Conservation (phyloP, 306 rosid genomes). For the Vachellia collinsii region DNA sequence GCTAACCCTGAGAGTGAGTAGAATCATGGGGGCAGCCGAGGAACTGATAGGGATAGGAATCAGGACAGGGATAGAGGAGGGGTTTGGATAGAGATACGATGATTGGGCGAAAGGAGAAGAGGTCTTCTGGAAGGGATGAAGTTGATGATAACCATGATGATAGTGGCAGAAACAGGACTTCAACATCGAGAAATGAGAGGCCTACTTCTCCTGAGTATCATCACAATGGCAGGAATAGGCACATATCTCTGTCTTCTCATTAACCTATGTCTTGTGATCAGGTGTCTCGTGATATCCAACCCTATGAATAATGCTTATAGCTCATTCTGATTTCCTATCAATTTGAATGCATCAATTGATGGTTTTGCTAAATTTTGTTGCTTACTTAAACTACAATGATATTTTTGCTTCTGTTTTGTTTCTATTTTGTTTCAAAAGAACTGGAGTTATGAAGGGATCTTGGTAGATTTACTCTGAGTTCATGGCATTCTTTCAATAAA, state of each 20-base stretch:
- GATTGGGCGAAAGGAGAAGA: too few relatives aligned
- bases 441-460: too few relatives aligned
- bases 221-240: slow-evolving; percentile 52
- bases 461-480: too few relatives aligned
- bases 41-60: slow-evolving; percentile 33
- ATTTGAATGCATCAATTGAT: neutral
- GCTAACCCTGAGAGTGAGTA: slow-evolving; percentile 41
- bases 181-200: too few relatives aligned
- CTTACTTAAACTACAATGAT: neutral
- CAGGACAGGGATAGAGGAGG: slow-evolving; percentile 51
- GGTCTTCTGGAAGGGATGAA: too few relatives aligned
- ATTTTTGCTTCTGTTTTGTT: slow-evolving; percentile 32
- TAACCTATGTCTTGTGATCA: slow-evolving; percentile 58
- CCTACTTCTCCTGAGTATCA: too few relatives aligned
- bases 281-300: slow-evolving; percentile 97
- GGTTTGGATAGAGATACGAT: too few relatives aligned
- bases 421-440: neutral
- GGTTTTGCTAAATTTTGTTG: too few relatives aligned
- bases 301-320: too few relatives aligned
- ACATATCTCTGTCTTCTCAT: slow-evolving; percentile 61
- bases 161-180: slow-evolving; percentile 43
- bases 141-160: neutral
- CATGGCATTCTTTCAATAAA: neutral
- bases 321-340: slow-evolving; percentile 4
- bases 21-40: too few relatives aligned